Percentiles rank a stretch among this genome's conserved stretches.
These are phyloP conservation scores for Cystobasidium ongulense DNA, from an alignment of 768 basidiomycete genomes.

Conservation along the genomic window DNA sequence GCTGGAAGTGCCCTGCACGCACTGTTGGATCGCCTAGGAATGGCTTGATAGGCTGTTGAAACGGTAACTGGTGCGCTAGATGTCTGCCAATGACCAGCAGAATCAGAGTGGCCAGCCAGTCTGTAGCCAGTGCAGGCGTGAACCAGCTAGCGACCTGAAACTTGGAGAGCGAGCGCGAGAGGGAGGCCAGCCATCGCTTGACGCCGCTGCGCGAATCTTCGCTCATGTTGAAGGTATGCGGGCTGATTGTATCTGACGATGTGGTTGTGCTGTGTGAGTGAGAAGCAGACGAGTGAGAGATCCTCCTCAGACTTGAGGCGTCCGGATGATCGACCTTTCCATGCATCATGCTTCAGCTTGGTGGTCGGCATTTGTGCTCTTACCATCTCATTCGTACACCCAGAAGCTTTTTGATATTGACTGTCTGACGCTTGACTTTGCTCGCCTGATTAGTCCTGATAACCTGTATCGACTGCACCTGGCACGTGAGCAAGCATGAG, in stretches of 20 bases:
- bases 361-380: too few relatives aligned
- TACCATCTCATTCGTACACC: too few relatives aligned
- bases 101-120: conserved; percentile 16
- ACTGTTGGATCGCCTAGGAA: conserved; percentile 31
- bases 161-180: background rate
- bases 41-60: conserved; percentile 25
- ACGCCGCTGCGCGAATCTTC: background rate
- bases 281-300: too few relatives aligned
- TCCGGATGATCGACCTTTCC: too few relatives aligned
- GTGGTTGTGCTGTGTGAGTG: too few relatives aligned
- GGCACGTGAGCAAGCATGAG: conserved; percentile 9
- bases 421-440: too few relatives aligned
- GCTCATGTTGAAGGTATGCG: background rate
- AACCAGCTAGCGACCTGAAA: conserved; percentile 16
- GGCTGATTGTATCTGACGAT: too few relatives aligned
- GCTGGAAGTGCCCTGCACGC: background rate
- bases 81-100: background rate
- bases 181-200: background rate
- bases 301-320: too few relatives aligned
- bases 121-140: conserved; percentile 20
- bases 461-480: background rate
- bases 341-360: too few relatives aligned
- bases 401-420: too few relatives aligned
- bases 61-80: background rate
- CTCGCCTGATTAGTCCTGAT: too few relatives aligned